These are phyloP conservation scores for Leccinum sublutescens DNA, from an alignment of 768 basidiomycete species.

Conservation along the genomic window DNA sequence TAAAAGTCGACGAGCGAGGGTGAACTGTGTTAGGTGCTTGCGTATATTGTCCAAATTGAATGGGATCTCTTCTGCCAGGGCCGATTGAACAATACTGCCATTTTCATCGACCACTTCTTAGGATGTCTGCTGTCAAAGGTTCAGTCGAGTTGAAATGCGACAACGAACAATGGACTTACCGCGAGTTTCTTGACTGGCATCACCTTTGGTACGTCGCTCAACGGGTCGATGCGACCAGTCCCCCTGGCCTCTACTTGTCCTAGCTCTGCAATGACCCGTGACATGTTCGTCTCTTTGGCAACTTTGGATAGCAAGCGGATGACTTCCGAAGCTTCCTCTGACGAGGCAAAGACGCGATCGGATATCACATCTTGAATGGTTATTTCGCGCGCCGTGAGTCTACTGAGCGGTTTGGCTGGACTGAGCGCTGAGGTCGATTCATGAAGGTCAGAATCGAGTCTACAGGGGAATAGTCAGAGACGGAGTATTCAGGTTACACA, in stretches of 20 bases:
- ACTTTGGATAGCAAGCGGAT: constrained; percentile 57
- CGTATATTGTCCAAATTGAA: constrained; percentile 77
- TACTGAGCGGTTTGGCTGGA: constrained; percentile 39
- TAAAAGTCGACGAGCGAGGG: constrained; percentile 60
- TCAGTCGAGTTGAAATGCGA: not conserved
- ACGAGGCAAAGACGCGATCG: constrained; percentile 52
- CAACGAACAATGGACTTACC: constrained; percentile 24
- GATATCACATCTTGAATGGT: constrained; percentile 52
- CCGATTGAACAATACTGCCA: constrained; percentile 19
- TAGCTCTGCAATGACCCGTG: constrained; percentile 52
- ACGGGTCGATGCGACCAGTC: constrained; percentile 37
- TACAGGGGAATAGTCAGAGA: constrained; percentile 24
- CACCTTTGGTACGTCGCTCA: constrained; percentile 57
- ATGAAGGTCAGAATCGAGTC: constrained; percentile 39
- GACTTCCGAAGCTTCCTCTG: constrained; percentile 53
- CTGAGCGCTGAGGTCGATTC: constrained; percentile 12
- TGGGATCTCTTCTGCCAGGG: constrained; percentile 45
- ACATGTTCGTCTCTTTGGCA: constrained; percentile 55
- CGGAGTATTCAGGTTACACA: constrained; percentile 35
- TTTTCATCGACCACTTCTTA: not conserved
- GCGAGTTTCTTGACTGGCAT: constrained; percentile 54
- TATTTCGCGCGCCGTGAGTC: constrained; percentile 49
- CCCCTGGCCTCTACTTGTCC: constrained; percentile 53
- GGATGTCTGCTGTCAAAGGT: constrained; percentile 7
- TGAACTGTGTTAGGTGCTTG: constrained; percentile 61